A percentile compares a stretch with the other conserved stretches of the same genome.
Conservation (phyloP, 163 green algal species). For the Chlorella variabilis region DNA sequence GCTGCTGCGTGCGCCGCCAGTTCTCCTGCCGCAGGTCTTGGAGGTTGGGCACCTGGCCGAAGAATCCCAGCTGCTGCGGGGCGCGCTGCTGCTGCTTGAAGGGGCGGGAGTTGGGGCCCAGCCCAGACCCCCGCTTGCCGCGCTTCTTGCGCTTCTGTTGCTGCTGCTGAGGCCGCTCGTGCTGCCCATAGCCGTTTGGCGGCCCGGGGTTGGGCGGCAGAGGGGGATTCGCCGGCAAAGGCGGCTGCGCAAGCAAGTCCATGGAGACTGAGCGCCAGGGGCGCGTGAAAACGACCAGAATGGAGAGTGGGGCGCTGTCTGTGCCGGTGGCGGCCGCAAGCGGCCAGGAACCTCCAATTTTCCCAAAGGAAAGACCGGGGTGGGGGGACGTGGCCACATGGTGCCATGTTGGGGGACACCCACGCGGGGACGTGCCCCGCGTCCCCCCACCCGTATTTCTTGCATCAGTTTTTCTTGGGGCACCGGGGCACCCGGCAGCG, state of each 20-base stretch:
- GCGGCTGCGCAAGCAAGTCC: not conserved
- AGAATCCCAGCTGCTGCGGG: slow-evolving; percentile 29
- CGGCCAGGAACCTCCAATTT: no score
- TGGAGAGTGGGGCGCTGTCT: no score
- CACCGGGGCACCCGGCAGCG: no score
- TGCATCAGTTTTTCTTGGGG: no score
- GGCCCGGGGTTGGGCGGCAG: not conserved
- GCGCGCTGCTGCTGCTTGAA: not conserved
- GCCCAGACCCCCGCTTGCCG: not conserved
- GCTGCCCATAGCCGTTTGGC: not conserved
- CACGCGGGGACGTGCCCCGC: no score
- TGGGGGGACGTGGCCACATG: no score
- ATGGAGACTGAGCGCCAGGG: no score
- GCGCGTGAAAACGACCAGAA: no score
- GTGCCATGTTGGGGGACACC: no score
- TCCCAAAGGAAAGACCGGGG: no score
- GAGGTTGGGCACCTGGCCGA: slow-evolving; percentile 34
- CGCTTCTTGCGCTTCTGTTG: slow-evolving; percentile 22
- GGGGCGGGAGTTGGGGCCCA: not conserved
- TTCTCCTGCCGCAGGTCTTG: slow-evolving; percentile 33
- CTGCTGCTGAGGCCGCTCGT: not conserved
- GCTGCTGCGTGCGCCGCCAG: slow-evolving; percentile 7
- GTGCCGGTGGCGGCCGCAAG: no score
- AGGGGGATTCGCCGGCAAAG: not conserved
- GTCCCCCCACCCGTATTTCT: no score